A percentile compares a stretch with the other conserved stretches of the same genome.
Conservation (phyloP, 371 early-diverging fungal genomes). For the Saksenaea oblongispora region DNA sequence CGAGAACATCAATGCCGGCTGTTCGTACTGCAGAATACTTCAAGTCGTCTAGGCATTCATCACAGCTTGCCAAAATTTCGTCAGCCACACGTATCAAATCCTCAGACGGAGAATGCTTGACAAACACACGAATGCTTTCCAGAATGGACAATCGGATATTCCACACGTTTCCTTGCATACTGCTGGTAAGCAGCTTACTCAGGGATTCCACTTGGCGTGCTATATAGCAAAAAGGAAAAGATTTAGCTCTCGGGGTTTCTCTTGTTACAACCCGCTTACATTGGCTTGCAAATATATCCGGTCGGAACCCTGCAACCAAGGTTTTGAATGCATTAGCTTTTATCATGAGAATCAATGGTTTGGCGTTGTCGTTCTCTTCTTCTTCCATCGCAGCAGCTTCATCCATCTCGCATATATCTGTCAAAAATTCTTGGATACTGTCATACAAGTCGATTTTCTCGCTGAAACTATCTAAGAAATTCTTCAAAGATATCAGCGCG, state of each 20-base stretch:
- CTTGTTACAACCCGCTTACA: conserved; percentile 33
- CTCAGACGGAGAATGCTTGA: conserved; percentile 22
- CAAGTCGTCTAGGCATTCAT: conserved; percentile 28
- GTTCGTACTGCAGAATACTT: conserved; percentile 53
- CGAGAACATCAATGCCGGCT: conserved; percentile 40
- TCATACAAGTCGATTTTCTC: conserved; percentile 55
- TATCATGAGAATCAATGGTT: conserved; percentile 66
- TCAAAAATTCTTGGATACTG: conserved; percentile 58
- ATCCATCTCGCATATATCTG: conserved; percentile 58
- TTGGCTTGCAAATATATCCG: conserved; percentile 43
- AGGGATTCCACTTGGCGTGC: conserved; percentile 38
- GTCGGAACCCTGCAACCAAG: conserved; percentile 59
- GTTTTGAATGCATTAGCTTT: conserved; percentile 74
- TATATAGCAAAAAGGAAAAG: not conserved
- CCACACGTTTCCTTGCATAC: conserved; percentile 66
- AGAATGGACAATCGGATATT: conserved; percentile 70
- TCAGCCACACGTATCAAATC: conserved; percentile 6
- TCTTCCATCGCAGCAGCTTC: conserved; percentile 57
- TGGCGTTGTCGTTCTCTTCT: conserved; percentile 66
- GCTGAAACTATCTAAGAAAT: conserved; percentile 57
- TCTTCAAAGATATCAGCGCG: conserved; percentile 67
- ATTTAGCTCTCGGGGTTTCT: not conserved
- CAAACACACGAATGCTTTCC: conserved; percentile 55
- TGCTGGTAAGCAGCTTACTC: conserved; percentile 37
- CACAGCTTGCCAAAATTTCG: conserved; percentile 4